A percentile compares a stretch with the other conserved stretches of the same genome.
phyloP scores from a whole-genome alignment of 129 eudicot species.

The Tagetes patula region DNA sequence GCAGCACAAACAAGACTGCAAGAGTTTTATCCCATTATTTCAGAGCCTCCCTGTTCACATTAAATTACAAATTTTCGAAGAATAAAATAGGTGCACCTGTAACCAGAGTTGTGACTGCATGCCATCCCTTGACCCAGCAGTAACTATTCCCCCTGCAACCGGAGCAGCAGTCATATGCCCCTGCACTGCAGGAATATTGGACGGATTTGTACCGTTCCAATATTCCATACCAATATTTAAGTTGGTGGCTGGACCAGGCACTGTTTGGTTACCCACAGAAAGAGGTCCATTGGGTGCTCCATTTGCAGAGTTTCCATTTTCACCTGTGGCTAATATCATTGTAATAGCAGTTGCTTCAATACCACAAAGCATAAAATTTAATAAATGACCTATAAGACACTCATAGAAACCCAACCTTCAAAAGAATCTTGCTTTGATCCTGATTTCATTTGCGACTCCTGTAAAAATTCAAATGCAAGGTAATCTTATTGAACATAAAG shows the following conservation, averaged over 20 bases:
- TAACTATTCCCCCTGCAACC: constrained; percentile 60
- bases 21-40: neutral
- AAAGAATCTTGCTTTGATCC: constrained; percentile 68
- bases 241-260: constrained; percentile 77
- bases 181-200: constrained; percentile 44
- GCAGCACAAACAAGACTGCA: neutral
- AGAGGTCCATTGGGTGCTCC: constrained; percentile 76
- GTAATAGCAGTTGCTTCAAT: constrained; percentile 19
- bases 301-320: constrained; percentile 71
- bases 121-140: constrained; percentile 68
- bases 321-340: constrained; percentile 48
- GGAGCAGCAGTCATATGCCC: constrained; percentile 63
- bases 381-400: neutral
- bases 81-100: constrained; percentile 47
- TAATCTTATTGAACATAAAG: constrained; percentile 9
- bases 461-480: constrained; percentile 10
- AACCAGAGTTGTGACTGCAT: constrained; percentile 75
- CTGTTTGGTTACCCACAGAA: constrained; percentile 53
- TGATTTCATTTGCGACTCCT: constrained; percentile 85
- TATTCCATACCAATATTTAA: constrained; percentile 93
- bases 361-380: constrained; percentile 9
- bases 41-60: neutral
- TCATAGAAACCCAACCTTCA: constrained; percentile 52
- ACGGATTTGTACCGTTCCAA: constrained; percentile 65
- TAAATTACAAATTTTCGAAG: neutral